Percentiles rank a stretch among this genome's conserved stretches.
These are phyloP conservation scores for Tricholoma sp. DNA, from an alignment of 768 basidiomycete species.

Conservation along the genomic window DNA sequence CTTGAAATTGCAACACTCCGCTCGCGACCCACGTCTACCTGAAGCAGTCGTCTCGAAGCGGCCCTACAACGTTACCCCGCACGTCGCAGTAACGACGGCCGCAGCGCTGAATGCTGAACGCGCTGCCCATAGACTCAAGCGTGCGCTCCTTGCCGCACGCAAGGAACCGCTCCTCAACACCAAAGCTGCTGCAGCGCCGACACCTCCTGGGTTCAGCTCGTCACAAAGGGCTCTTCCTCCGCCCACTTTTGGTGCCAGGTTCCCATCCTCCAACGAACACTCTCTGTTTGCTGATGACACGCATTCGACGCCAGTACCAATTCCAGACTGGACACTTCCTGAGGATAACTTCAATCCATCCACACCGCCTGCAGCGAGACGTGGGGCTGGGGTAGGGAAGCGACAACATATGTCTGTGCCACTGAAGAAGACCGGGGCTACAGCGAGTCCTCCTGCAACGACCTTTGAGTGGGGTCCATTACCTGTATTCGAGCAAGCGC, in stretches of 20 bases:
- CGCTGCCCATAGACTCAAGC: constrained; percentile 65
- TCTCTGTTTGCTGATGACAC: constrained; percentile 21
- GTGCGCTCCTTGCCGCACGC: constrained; percentile 54
- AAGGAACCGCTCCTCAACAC: constrained; percentile 65
- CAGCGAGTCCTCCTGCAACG: constrained; percentile 26
- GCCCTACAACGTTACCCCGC: constrained; percentile 47
- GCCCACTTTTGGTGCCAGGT: constrained; percentile 12
- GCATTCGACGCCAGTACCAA: constrained; percentile 4
- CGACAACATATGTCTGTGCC: constrained; percentile 37
- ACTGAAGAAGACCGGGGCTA: constrained; percentile 28
- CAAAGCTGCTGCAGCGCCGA: constrained; percentile 35
- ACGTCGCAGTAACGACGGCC: constrained; percentile 70
- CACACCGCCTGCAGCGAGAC: constrained; percentile 22
- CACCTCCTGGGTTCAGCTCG: constrained; percentile 33
- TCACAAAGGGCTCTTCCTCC: constrained; percentile 22
- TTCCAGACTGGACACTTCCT: constrained; percentile 27
- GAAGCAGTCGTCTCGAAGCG: constrained; percentile 30
- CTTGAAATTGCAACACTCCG: neutral
- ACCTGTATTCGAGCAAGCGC: constrained; percentile 34
- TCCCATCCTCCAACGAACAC: constrained; percentile 17
- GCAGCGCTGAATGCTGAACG: constrained; percentile 81
- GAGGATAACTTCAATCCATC: constrained; percentile 39
- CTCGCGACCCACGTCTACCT: constrained; percentile 39
- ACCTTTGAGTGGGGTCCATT: constrained; percentile 62
- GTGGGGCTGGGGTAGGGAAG: constrained; percentile 28